Evolutionary conservation across 2,329 filamentous ascomycete genomes (phyloP), one percentile per base, ranked within the genome.

Genomic region (Didymella sp.): DNA sequence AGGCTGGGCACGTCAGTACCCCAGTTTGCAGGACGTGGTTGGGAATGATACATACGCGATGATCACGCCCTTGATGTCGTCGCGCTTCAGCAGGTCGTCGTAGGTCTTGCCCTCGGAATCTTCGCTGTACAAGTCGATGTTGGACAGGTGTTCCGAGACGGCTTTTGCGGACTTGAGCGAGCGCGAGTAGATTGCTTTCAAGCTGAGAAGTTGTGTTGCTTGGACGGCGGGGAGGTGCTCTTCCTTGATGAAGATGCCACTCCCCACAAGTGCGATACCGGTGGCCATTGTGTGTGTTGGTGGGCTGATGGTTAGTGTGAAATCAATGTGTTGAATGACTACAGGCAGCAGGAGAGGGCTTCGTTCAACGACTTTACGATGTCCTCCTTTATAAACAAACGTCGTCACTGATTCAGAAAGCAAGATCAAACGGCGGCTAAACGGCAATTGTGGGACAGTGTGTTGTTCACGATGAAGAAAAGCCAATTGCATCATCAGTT

Each of bases 121-220:
- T 58, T 85, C 82, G 58, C 82, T 84, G 78, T 89, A 89, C 51
- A 87, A 71, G 24, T 84, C 83, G 13, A 85, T 72, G 15, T 69
- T 67, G 0, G 53, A 70, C 19, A 79, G 73, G 19, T 80, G 76
- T 2, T 75, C 71, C 2, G 66, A 62, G 0, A 74, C 61, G 1
- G 60, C 33, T 35, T 82, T 69, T n/a, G 86, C 87, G 0, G 86
- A 86, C 17, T 78, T 74, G 47, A 84, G 79, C 11, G 85, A 85
- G 49, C 87, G 84, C 3, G 87, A 89, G 76, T 87, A 91, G 62
- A 89, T 79, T 21, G 87, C 86, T 75, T 86, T 88, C 62, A 91
- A 81, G 12, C 76, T 73, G 11, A 89, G 76, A 33, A 58, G 40
- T 84, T 76, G 56, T 69, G 76, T 80, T 25, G 82, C 80, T 62